Evolutionary conservation across 257 asterid species (phyloP).

Genomic region (Solanum clarkiae): DNA sequence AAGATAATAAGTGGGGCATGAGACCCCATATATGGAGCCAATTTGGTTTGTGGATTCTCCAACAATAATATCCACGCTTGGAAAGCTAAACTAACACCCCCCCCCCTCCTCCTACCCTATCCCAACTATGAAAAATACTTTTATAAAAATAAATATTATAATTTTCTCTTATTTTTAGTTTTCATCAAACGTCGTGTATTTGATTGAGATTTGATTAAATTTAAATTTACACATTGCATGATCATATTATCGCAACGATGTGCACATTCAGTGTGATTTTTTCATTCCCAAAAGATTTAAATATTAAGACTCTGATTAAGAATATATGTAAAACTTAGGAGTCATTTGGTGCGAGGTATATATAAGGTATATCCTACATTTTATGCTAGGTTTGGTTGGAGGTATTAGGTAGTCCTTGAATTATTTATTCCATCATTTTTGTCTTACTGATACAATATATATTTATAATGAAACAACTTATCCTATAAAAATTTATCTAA

Average conservation of each 20-base stretch:
- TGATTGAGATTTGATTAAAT: rapidly evolving
- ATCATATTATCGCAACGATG: rapidly evolving
- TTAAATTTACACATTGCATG: rapidly evolving
- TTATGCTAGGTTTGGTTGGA: no score
- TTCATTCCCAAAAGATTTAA: rapidly evolving
- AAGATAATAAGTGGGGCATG: background rate
- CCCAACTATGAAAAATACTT: slow-evolving; percentile 6
- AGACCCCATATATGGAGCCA: slow-evolving; percentile 2
- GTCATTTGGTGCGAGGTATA: no score
- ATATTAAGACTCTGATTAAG: rapidly evolving
- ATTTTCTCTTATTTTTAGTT: background rate
- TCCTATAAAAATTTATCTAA: no score
- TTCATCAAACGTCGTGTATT: background rate
- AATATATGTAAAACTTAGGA: background rate
- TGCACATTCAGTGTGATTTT: background rate
- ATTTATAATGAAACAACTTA: no score
- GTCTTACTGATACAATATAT: rapidly evolving
- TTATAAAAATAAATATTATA: background rate
- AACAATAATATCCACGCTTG: slow-evolving; percentile 44
- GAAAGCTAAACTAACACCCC: slow-evolving; percentile 18
- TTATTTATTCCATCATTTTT: no score
- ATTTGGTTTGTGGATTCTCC: slow-evolving; percentile 34
- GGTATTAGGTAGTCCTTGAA: no score
- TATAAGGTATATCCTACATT: no score
- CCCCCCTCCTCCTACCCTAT: slow-evolving; percentile 8